Evolutionary conservation across 257 asterid genomes (phyloP).

Genomic region (Solanum boliviense): DNA sequence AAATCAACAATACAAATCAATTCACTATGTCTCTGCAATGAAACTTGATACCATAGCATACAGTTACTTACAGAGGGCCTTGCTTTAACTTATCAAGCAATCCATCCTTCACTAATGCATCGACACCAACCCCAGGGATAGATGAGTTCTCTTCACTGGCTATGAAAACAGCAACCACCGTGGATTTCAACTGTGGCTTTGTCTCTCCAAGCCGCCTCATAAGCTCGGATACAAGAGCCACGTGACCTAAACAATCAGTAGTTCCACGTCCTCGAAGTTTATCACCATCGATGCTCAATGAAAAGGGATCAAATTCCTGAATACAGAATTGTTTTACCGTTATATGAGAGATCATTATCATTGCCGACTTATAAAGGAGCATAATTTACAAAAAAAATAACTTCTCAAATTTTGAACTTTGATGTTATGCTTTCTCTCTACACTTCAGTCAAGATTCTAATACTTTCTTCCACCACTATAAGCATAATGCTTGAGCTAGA

Average conservation of each 20-base stretch:
- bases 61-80: constrained; percentile 70
- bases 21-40: not conserved
- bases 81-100: constrained; percentile 69
- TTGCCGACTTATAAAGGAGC: not conserved
- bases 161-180: constrained; percentile 91
- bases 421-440: not conserved
- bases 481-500: not conserved
- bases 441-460: not conserved
- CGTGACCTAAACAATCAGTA: constrained; percentile 95
- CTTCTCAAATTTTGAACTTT: not conserved
- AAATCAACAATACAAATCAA: constrained; percentile 3
- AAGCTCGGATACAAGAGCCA: constrained; percentile 86
- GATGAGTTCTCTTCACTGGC: constrained; percentile 99
- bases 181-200: constrained; percentile 66
- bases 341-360: not conserved
- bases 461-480: not conserved
- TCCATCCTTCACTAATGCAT: constrained; percentile 84
- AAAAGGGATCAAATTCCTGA: constrained; percentile 95
- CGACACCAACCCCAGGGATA: constrained; percentile 91
- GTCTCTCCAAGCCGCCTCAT: constrained; percentile 74
- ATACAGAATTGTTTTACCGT: not conserved
- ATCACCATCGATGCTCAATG: constrained; percentile 76
- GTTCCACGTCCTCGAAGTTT: constrained; percentile 96
- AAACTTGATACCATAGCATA: not conserved
- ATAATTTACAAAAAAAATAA: not conserved